Percentiles rank a stretch among this genome's conserved stretches.
These are phyloP conservation scores for Escallonia herrerae DNA, from an alignment of 129 eudicot genomes.

Conservation along the genomic window DNA sequence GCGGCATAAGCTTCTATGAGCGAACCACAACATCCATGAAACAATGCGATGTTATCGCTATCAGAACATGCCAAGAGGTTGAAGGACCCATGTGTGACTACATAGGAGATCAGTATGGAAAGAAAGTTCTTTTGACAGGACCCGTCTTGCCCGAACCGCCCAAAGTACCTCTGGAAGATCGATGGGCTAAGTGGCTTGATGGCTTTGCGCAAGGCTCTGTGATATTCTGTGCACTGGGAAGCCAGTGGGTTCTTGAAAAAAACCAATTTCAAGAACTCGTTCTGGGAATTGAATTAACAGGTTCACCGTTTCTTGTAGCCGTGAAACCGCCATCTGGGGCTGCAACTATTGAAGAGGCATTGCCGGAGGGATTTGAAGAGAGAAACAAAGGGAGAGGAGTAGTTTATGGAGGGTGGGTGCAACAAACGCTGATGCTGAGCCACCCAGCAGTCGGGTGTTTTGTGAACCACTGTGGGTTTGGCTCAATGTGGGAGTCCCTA, in stretches of 20 bases:
- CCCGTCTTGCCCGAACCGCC: conserved; percentile 26
- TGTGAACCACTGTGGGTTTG: conserved; percentile 52
- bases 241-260: conserved; percentile 37
- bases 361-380: conserved; percentile 52
- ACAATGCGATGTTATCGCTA: conserved; percentile 27
- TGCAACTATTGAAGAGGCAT: conserved; percentile 30
- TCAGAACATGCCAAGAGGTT: conserved; percentile 39
- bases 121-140: conserved; percentile 34
- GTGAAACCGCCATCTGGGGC: conserved; percentile 32
- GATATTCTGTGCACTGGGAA: conserved; percentile 45
- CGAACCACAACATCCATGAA: conserved; percentile 25
- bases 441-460: conserved; percentile 53
- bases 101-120: conserved; percentile 17
- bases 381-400: conserved; percentile 30
- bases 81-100: conserved; percentile 43
- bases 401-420: conserved; percentile 41
- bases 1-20: conserved; percentile 26
- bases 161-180: conserved; percentile 9
- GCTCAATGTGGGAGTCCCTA: conserved; percentile 48
- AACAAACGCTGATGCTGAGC: conserved; percentile 23
- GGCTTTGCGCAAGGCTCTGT: conserved; percentile 21
- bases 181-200: conserved; percentile 32
- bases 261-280: conserved; percentile 40
- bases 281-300: conserved; percentile 37
- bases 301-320: conserved; percentile 28